Evolutionary conservation across 257 asterid species (phyloP).

Genomic region (Cinchona pubescens): DNA sequence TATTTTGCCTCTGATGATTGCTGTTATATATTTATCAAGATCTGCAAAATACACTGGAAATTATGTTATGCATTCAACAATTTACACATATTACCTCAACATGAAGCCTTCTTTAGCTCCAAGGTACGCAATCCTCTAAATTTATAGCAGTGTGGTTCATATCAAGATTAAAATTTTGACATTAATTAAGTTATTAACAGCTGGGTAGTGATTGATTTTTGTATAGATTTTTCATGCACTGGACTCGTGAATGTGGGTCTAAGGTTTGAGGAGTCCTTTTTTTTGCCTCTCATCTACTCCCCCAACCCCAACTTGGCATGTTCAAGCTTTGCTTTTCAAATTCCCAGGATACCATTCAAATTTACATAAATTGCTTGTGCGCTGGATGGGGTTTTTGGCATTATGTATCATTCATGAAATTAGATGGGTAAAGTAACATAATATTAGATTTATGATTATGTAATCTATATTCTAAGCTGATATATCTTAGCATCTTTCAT

Average conservation of each 20-base stretch:
- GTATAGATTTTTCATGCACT: too few species aligned
- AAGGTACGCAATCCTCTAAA: slow-evolving; percentile 43
- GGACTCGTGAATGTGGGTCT: background rate
- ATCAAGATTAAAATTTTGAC: background rate
- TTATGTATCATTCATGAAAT: background rate
- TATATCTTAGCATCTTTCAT: background rate
- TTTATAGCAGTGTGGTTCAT: background rate
- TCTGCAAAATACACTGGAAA: slow-evolving; percentile 96
- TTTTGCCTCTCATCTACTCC: background rate
- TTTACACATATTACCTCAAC: slow-evolving; percentile 82
- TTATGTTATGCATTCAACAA: slow-evolving; percentile 93
- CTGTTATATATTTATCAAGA: slow-evolving; percentile 87
- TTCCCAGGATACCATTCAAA: background rate
- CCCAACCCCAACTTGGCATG: background rate
- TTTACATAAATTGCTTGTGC: background rate
- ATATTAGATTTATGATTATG: background rate
- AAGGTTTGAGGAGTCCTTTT: background rate
- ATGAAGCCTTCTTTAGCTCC: slow-evolving; percentile 99
- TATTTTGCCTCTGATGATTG: slow-evolving; percentile 76
- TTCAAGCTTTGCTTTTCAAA: background rate
- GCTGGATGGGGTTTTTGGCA: background rate
- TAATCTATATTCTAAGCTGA: background rate
- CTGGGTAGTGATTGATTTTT: background rate
- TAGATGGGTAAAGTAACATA: background rate
- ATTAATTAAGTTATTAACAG: background rate